Evolutionary conservation across 2,329 filamentous ascomycete genomes (phyloP).

Genomic region (Hymenoscyphus albidus): DNA sequence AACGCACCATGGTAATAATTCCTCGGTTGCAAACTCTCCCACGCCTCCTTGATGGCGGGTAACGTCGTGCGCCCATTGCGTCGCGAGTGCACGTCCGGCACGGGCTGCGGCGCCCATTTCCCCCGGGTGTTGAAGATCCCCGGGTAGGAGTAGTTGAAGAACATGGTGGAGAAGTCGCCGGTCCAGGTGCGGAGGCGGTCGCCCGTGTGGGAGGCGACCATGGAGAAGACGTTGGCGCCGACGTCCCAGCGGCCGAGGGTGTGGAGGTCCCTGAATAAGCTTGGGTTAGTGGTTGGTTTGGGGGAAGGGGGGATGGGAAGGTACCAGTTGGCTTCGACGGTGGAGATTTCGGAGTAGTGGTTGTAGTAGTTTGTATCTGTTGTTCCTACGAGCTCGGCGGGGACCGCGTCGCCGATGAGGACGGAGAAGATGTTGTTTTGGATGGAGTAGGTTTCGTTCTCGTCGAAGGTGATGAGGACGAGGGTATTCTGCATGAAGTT

Average conservation of each 20-base stretch:
- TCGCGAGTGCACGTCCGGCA: slow-evolving; percentile 33
- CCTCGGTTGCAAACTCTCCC: slow-evolving; percentile 26
- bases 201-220: slow-evolving; percentile 58
- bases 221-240: slow-evolving; percentile 64
- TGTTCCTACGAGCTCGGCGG: slow-evolving; percentile 59
- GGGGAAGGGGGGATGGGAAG: background rate
- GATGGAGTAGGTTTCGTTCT: slow-evolving; percentile 64
- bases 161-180: slow-evolving; percentile 36
- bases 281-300: background rate
- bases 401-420: slow-evolving; percentile 71
- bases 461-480: slow-evolving; percentile 74
- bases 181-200: slow-evolving; percentile 41
- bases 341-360: slow-evolving; percentile 67
- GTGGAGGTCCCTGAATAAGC: slow-evolving; percentile 43
- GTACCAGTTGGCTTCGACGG: slow-evolving; percentile 63
- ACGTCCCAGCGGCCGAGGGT: slow-evolving; percentile 70
- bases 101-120: slow-evolving; percentile 35
- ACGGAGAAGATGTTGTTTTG: slow-evolving; percentile 68
- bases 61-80: slow-evolving; percentile 33
- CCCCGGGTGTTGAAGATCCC: slow-evolving; percentile 36
- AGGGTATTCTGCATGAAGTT: slow-evolving; percentile 75
- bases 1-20: slow-evolving; percentile 31
- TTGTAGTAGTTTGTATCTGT: slow-evolving; percentile 68
- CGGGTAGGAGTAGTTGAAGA: slow-evolving; percentile 44
- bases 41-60: slow-evolving; percentile 29